phyloP scores from a whole-genome alignment of 106 monocot genomes.

The Narthecium ossifragum region DNA sequence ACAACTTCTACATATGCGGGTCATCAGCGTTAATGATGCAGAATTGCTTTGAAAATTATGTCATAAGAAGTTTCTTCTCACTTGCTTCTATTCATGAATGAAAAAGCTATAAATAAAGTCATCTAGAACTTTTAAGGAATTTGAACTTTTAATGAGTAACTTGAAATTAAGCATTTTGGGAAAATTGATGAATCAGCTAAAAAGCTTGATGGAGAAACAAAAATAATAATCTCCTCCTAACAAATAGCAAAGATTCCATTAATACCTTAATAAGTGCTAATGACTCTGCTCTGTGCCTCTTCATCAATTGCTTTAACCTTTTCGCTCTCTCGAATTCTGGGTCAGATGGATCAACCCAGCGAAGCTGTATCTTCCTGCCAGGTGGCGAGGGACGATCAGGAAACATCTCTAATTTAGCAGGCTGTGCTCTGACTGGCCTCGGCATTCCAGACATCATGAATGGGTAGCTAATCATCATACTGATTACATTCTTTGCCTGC shows the following conservation, averaged over 20 bases:
- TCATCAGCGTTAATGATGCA: too few relatives aligned
- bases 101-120: not conserved
- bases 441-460: conserved; percentile 93
- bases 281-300: conserved; percentile 47
- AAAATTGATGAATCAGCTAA: not conserved
- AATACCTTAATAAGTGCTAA: conserved; percentile 59
- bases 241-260: too few relatives aligned
- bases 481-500: conserved; percentile 34
- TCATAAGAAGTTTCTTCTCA: too few relatives aligned
- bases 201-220: not conserved
- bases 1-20: too few relatives aligned
- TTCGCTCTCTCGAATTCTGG: conserved; percentile 45
- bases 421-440: conserved; percentile 51
- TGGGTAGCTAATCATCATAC: conserved; percentile 43
- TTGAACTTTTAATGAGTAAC: not conserved
- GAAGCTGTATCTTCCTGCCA: conserved; percentile 43
- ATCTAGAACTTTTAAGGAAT: too few relatives aligned
- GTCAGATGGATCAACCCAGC: conserved; percentile 45
- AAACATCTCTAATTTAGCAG: conserved; percentile 65
- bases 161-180: not conserved
- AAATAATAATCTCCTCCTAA: not conserved
- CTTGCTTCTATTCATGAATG: too few relatives aligned
- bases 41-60: too few relatives aligned
- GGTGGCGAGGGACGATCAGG: conserved; percentile 57
- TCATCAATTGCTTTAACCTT: conserved; percentile 41